Base-by-base conservation (phyloP, 2,329 filamentous ascomycete genomes). In the Chalara sp. region DNA sequence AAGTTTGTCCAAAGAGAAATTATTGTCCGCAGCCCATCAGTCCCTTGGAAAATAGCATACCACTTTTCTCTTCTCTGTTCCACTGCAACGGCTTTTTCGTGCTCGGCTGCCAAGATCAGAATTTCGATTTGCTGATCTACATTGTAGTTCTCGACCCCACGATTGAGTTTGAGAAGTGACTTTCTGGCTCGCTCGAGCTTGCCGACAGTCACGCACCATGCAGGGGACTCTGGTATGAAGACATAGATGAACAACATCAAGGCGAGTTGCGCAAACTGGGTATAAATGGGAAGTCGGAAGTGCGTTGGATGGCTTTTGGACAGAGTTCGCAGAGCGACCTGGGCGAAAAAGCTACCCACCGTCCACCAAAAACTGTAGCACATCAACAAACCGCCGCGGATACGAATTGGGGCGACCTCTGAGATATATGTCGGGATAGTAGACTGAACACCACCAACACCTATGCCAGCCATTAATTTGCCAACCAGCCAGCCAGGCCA, bases 231-330 rank as follows among this genome's bases (percentile, higher is more conserved):
- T 2, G 68, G 68, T 3, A 73, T 56, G 6, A 66, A 49, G 6
- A 68, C 5, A 35, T 69, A 72, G 10, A 72, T 68, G 3, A 67
- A 44, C 0, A 63, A 44, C 63, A 71, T 72, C 6, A 68, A 30
- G 0, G 68, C 72, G 10, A 74, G 61, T 57, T 71, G 68, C 1
- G 64, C 67, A 71, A 71, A 74, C 58, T 74, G 69, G 0, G 70
- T 71, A 44, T 71, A 71, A 29, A 74, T 68, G 1, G 71, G 66
- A 3, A 63, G 64, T 6, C 64, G 61, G 50, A 67, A 73, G 44
- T 72, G 58, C 29, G 61, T 56, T 0, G 66, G 65, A 32, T 67
- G 56, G 0, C 50, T 48, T 6, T 55, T 51, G 46, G 62, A 65
- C 39, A 46, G 49, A 4, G 72, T 56, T 13, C 70, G 63, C 1